Conservation (phyloP, 164 flowering plant species). For the Aristolochia fimbriata region DNA sequence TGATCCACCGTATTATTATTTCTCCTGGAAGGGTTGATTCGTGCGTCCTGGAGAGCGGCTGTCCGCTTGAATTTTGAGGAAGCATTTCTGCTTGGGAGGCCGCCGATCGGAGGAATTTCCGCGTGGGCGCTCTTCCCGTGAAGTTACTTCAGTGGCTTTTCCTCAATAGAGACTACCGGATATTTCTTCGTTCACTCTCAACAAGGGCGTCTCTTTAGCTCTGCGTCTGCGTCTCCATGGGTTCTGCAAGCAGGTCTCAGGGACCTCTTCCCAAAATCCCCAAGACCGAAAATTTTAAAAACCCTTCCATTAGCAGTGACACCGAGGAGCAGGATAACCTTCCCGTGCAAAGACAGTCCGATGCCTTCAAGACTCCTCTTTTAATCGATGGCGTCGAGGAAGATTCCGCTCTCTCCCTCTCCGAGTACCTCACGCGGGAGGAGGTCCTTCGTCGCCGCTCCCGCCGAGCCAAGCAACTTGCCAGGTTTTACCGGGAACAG, state of each 20-base stretch:
- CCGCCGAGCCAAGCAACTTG: slow-evolving; percentile 30
- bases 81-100: too few relatives aligned
- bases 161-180: too few relatives aligned
- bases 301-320: slow-evolving; percentile 7
- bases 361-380: slow-evolving; percentile 3
- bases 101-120: too few relatives aligned
- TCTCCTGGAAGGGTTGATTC: too few relatives aligned
- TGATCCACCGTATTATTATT: too few relatives aligned
- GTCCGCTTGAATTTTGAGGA: too few relatives aligned
- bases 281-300: background rate
- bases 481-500: slow-evolving; percentile 29
- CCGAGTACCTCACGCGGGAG: slow-evolving; percentile 32
- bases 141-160: too few relatives aligned
- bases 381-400: slow-evolving; percentile 20
- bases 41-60: too few relatives aligned
- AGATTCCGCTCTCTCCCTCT: slow-evolving; percentile 23
- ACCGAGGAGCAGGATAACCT: slow-evolving; percentile 14
- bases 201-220: too few relatives aligned
- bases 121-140: too few relatives aligned
- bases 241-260: background rate
- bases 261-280: background rate
- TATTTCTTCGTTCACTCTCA: too few relatives aligned
- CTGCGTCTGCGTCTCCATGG: background rate
- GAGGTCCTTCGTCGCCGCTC: slow-evolving; percentile 52
- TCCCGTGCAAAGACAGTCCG: background rate